Evolutionary conservation across 2,329 filamentous ascomycete species (phyloP).

Genomic region (Bipolaris bicolor): DNA sequence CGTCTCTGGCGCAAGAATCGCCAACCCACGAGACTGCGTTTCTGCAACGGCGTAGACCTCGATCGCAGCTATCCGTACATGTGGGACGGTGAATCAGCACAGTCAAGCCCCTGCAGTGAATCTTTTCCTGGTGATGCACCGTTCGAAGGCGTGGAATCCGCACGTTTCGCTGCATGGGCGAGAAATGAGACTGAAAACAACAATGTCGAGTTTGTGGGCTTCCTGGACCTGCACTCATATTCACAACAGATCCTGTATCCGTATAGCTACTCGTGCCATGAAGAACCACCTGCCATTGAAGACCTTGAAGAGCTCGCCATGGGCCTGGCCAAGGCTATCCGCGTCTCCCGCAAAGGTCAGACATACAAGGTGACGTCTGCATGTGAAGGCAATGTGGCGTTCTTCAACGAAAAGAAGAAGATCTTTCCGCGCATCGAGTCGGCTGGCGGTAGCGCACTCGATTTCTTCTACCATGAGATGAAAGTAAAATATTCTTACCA

Average conservation of each 20-base stretch:
- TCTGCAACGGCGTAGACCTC: constrained; percentile 87
- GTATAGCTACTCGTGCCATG: constrained; percentile 82
- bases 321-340: constrained; percentile 87
- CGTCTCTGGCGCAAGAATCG: constrained; percentile 94
- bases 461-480: constrained; percentile 94
- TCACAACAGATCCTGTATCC: constrained; percentile 94
- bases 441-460: constrained; percentile 83
- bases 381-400: constrained; percentile 76
- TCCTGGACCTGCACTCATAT: constrained; percentile 92
- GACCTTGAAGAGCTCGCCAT: constrained; percentile 89
- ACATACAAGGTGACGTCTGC: constrained; percentile 75
- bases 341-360: constrained; percentile 74
- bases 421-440: constrained; percentile 67
- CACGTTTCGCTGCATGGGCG: constrained; percentile 79
- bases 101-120: constrained; percentile 84
- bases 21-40: constrained; percentile 79
- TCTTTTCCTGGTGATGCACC: constrained; percentile 83
- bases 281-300: constrained; percentile 82
- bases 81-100: constrained; percentile 72
- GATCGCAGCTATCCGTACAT: constrained; percentile 85
- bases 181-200: constrained; percentile 74
- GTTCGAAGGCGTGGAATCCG: constrained; percentile 83
- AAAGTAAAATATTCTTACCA: constrained; percentile 86
- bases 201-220: constrained; percentile 78
- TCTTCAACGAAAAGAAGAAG: constrained; percentile 40